Conservation (phyloP, 345 rosid species). For the Eucalyptus globulus region DNA sequence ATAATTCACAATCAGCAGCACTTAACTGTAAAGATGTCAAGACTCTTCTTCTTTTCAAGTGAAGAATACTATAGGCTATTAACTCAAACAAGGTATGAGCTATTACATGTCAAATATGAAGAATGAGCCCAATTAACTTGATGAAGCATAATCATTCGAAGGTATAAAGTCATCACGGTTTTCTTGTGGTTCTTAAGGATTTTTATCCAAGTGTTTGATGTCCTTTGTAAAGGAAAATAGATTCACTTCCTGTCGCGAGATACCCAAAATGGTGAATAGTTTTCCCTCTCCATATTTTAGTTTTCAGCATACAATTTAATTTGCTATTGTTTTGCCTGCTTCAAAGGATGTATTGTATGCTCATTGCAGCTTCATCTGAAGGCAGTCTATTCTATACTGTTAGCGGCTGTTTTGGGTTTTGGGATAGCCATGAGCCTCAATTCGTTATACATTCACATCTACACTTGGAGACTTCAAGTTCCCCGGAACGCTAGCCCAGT, state of each 20-base stretch:
- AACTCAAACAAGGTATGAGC: background rate
- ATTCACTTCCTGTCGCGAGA: background rate
- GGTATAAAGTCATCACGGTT: background rate
- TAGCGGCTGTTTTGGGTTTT: conserved; percentile 62
- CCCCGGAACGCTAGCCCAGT: conserved; percentile 31
- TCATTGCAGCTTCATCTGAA: conserved; percentile 52
- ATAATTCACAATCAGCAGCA: background rate
- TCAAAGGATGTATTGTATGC: background rate
- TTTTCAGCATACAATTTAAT: background rate
- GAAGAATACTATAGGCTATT: background rate
- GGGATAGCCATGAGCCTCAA: conserved; percentile 76
- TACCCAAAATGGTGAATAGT: background rate
- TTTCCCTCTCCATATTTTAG: background rate
- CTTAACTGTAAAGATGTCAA: background rate
- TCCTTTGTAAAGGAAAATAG: background rate
- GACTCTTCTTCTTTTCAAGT: background rate
- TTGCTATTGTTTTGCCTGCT: background rate
- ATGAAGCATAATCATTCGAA: background rate
- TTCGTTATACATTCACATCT: conserved; percentile 37
- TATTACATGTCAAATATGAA: background rate
- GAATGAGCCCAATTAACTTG: background rate
- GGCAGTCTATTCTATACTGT: conserved; percentile 47
- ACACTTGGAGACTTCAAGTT: conserved; percentile 28
- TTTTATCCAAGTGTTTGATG: background rate
- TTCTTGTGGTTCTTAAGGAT: background rate